Evolutionary conservation across 345 rosid genomes (phyloP), one percentile per base, ranked within the genome.

Genomic region (Physaria fendleri): DNA sequence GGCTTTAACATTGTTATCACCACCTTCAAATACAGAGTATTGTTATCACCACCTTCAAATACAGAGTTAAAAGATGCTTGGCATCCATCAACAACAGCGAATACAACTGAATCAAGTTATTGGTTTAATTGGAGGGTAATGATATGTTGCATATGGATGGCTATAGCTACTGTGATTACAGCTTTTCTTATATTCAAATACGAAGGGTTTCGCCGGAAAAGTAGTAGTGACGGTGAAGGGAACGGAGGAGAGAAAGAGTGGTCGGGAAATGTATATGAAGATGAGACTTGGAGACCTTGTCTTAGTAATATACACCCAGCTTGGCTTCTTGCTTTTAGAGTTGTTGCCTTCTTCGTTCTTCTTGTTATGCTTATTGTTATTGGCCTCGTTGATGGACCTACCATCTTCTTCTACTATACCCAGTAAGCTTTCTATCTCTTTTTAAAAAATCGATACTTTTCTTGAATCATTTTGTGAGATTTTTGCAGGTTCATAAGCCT

Each of bases 101-200:
- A 90, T 62, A 82, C 99, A 43, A 83, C 87, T 2, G 28, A 68
- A 48, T 28, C 82, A 41, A 72, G 62, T 47, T 94, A 90, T 79
- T 94, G 99, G 99, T 55, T 83, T 47, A 94, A 83, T 65, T 94
- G 99, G 99, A 83, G 96, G 73, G 86, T 90, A 41, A 67, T 75
- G 58, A 61, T 94, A 27, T 94, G 96, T 54, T 82, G 67, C 24
- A 46, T 77, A 45, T 87, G 90, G 96, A 64, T 85, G 25, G 52
- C 80, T 11, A 14, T 76, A 16, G 59, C 82, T 0, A 62, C 64
- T 39, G 46, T 54, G 32, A 65, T 78, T 5, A 68, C 92, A 8
- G 78, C 71, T 8, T 20, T 74, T 66, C 79, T 87, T 13, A 79
- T 90, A 66, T 74, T 85, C 85, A 85, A 77, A 70, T 72, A 76